Evolutionary conservation across 345 rosid genomes (phyloP), one percentile per base, ranked within the genome.

Genomic region (Camelina hispida): DNA sequence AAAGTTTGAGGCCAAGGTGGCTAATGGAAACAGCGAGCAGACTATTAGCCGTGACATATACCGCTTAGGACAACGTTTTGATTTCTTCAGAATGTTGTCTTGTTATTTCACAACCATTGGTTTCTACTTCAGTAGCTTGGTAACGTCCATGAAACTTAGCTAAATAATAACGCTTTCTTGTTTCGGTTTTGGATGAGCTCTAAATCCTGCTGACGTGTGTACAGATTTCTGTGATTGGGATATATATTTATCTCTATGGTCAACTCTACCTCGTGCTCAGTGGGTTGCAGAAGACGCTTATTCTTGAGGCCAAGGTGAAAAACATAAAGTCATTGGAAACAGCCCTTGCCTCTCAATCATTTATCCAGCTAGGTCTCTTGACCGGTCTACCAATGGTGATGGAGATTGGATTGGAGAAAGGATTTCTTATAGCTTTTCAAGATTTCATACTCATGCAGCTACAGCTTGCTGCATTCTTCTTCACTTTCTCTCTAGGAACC

Each of bases 301-400:
- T 94, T 25, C 51, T 73, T 15, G 85, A 91, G 79, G 98, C 98
- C 35, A 90, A 85, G 77, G 78, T 88, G 82, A 82, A 86, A 62
- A 86, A 94, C 78, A 90, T 94, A 70, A 79, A 85, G 59, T 91
- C 98, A 62, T 51, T 94, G 73, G 97, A 94, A 82, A 90, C 97
- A 57, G 98, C 98, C 77, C 95, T 94, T 47, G 97, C 97, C 57
- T 91, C 98, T 72, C 98, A 94, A 62, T 94, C 98, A 42, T 94
- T 94, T 84, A 83, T 94, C 76, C 98, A 94, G 84, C 91, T 94
- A 30, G 98, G 98, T 18, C 97, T 94, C 65, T 83, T 94, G 66
- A 94, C 98, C 0, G 98, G 98, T 75, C 80, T 94, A 53, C 98
- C 98, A 44, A 94, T 94, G 98, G 96, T 94, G 74, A 91, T 94